Conservation (phyloP, 305 asterid species). For the Rubia balearica region DNA sequence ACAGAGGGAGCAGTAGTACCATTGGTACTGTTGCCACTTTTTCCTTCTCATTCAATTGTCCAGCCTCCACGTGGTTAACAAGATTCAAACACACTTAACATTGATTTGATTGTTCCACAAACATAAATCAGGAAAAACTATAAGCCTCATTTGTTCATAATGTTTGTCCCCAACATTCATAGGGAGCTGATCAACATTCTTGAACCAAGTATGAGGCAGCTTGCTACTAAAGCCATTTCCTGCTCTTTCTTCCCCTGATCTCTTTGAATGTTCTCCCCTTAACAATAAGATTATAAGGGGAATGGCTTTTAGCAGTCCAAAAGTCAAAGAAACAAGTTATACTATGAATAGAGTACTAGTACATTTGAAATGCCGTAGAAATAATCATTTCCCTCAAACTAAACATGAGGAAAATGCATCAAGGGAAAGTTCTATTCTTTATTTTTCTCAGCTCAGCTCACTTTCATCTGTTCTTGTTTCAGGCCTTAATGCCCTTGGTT, state of each 20-base stretch:
- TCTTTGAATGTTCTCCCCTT: too few species aligned
- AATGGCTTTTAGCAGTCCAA: too few species aligned
- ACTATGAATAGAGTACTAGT: background rate
- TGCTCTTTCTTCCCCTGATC: too few species aligned
- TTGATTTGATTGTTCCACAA: too few species aligned
- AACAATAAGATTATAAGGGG: too few species aligned
- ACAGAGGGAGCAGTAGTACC: too few species aligned
- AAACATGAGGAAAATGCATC: background rate
- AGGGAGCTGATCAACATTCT: conserved; percentile 2
- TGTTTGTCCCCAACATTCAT: background rate
- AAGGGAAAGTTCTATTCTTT: background rate
- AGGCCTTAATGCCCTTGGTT: conserved; percentile 3
- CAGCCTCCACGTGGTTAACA: too few species aligned
- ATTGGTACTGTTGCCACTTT: too few species aligned
- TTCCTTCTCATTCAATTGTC: too few species aligned
- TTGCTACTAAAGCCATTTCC: background rate
- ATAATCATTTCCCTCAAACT: background rate
- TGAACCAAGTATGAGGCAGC: conserved; percentile 3
- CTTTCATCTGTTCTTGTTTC: background rate
- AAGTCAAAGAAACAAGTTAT: too few species aligned
- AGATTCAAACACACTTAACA: too few species aligned
- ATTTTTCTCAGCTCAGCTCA: background rate
- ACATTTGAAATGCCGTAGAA: background rate
- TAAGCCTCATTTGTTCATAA: background rate
- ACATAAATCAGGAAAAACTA: too few species aligned